Evolutionary conservation across 1,284 basidiomycete genomes (phyloP).

Genomic region (Fomitopsis palustris): DNA sequence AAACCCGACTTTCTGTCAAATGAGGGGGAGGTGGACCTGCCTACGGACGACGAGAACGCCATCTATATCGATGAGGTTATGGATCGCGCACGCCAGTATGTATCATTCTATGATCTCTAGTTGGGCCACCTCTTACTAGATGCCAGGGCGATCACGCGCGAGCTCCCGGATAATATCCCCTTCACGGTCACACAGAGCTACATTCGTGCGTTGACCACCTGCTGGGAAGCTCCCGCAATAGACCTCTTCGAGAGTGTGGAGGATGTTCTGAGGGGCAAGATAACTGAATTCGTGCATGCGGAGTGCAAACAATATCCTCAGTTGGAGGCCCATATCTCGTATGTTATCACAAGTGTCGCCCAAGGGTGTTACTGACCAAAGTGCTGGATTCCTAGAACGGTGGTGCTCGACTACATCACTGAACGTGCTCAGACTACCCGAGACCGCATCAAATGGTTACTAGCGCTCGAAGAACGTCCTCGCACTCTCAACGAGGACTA

Average conservation of each 20-base stretch:
- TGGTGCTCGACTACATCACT: slow-evolving; percentile 46
- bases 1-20: slow-evolving; percentile 38
- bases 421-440: slow-evolving; percentile 36
- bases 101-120: neutral
- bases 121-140: neutral
- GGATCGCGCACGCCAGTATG: slow-evolving; percentile 42
- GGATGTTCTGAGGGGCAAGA: slow-evolving; percentile 34
- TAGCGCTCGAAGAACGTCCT: slow-evolving; percentile 28
- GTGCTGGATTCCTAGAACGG: slow-evolving; percentile 30
- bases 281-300: slow-evolving; percentile 37
- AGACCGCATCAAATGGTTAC: slow-evolving; percentile 33
- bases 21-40: slow-evolving; percentile 25
- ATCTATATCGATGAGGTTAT: slow-evolving; percentile 61
- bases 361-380: neutral
- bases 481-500: slow-evolving; percentile 32
- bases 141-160: slow-evolving; percentile 59
- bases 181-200: slow-evolving; percentile 54
- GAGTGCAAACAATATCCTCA: slow-evolving; percentile 54
- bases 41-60: slow-evolving; percentile 7
- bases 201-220: slow-evolving; percentile 40
- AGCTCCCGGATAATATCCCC: slow-evolving; percentile 63
- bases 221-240: slow-evolving; percentile 50
- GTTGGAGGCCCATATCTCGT: slow-evolving; percentile 54
- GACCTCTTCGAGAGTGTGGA: slow-evolving; percentile 44
- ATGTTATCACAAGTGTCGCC: slow-evolving; percentile 17